Evolutionary conservation across 352 stramenopile genomes (phyloP).

Genomic region (Globisporangium perplexum): DNA sequence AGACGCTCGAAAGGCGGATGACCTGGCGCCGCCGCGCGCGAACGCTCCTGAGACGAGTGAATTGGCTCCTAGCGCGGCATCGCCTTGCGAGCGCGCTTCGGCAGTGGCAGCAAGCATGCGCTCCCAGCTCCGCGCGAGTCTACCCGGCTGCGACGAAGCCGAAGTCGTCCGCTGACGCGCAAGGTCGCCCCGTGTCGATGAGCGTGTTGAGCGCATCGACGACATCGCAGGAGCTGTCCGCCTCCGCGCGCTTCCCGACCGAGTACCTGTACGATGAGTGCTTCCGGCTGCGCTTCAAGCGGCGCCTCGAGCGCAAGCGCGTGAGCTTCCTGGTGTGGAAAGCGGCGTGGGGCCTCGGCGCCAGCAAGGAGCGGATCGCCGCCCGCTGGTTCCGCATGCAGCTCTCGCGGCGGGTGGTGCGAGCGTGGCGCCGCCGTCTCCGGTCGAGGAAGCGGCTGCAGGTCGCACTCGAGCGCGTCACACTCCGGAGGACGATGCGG

Average conservation of each 20-base stretch:
- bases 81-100: neutral
- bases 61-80: neutral
- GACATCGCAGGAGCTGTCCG: neutral
- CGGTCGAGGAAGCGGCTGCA: neutral
- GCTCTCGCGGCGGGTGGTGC: conserved; percentile 13
- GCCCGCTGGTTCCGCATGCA: conserved; percentile 9
- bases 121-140: neutral
- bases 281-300: conserved; percentile 11
- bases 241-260: conserved; percentile 1
- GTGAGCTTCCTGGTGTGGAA: conserved; percentile 29
- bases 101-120: neutral
- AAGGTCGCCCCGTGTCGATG: too few species aligned
- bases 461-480: neutral
- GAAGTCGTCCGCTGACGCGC: too few species aligned
- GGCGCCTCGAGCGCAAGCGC: conserved; percentile 4
- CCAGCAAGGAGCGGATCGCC: conserved; percentile 12
- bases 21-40: neutral
- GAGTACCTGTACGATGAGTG: conserved; percentile 16
- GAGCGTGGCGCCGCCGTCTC: conserved; percentile 10
- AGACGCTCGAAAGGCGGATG: conserved; percentile 5
- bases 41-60: neutral
- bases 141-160: neutral
- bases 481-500: neutral
- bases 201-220: neutral
- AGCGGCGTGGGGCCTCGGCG: conserved; percentile 12